Conservation (phyloP, 345 rosid species). For the Boechera retrofracta region DNA sequence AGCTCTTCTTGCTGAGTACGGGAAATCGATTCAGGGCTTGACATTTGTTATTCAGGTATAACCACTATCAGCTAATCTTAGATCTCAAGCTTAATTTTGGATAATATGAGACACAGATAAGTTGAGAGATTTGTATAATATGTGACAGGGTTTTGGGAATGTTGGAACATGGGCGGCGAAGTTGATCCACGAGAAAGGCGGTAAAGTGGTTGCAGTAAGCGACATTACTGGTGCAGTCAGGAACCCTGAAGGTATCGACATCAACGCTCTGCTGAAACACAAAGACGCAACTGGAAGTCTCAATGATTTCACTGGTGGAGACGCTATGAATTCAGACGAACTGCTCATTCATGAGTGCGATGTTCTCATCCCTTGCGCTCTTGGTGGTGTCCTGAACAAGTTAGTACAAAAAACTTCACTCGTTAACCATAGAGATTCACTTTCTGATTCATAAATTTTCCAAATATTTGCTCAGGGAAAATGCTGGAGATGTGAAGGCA, state of each 20-base stretch:
- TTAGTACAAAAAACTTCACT: slow-evolving; percentile 33
- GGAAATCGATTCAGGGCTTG: slow-evolving; percentile 77
- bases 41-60: slow-evolving; percentile 90
- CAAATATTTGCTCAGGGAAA: slow-evolving; percentile 59
- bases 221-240: slow-evolving; percentile 93
- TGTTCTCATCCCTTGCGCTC: slow-evolving; percentile 94
- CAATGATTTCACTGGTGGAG: slow-evolving; percentile 73
- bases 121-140: background rate
- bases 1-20: slow-evolving; percentile 90
- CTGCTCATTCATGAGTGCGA: slow-evolving; percentile 91
- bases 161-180: slow-evolving; percentile 96
- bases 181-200: slow-evolving; percentile 89
- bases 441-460: slow-evolving; percentile 15
- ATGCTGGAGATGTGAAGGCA: slow-evolving; percentile 90
- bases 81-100: background rate
- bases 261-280: slow-evolving; percentile 62
- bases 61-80: background rate
- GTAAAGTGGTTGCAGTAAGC: slow-evolving; percentile 89
- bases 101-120: slow-evolving; percentile 7
- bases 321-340: slow-evolving; percentile 66
- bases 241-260: slow-evolving; percentile 80
- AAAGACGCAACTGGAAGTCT: slow-evolving; percentile 70
- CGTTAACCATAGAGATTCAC: background rate
- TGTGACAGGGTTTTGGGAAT: slow-evolving; percentile 87
- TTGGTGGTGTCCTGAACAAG: slow-evolving; percentile 97